These are phyloP conservation scores for Magnusiomyces suaveolens DNA, from an alignment of 1,139 yeast species.

Conservation along the genomic window DNA sequence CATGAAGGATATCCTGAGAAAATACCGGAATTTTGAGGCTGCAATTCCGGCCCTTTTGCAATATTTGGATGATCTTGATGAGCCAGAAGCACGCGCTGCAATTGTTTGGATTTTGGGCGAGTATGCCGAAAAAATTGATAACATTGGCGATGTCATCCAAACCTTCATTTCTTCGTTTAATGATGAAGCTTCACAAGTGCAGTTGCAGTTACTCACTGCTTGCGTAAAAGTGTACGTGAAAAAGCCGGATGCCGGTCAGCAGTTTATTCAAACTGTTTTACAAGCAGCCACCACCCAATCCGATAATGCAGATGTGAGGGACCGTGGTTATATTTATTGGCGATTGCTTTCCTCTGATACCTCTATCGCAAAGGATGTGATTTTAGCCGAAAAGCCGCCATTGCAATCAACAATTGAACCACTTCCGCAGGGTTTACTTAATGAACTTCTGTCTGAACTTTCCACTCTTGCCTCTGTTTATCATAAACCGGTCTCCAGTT, in stretches of 20 bases:
- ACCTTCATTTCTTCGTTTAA: conserved; percentile 52
- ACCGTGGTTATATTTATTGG: conserved; percentile 92
- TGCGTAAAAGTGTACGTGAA: conserved; percentile 64
- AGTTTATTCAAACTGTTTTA: conserved; percentile 57
- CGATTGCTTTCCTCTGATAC: conserved; percentile 66
- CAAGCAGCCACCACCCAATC: conserved; percentile 71
- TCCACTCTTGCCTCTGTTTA: conserved; percentile 84
- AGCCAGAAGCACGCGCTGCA: conserved; percentile 59
- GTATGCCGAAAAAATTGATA: conserved; percentile 65
- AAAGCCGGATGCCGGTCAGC: conserved; percentile 38
- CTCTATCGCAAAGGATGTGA: conserved; percentile 40
- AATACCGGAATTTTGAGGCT: conserved; percentile 55
- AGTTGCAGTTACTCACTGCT: conserved; percentile 65
- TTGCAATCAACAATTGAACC: conserved; percentile 62
- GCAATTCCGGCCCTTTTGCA: conserved; percentile 62
- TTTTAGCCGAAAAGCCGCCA: conserved; percentile 57
- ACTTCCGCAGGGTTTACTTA: conserved; percentile 59
- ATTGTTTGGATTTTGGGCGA: conserved; percentile 87
- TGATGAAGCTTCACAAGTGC: conserved; percentile 68
- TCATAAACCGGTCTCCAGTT: conserved; percentile 70
- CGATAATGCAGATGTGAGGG: conserved; percentile 88
- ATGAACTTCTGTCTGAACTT: conserved; percentile 61
- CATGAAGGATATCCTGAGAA: conserved; percentile 65
- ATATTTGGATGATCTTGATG: conserved; percentile 49
- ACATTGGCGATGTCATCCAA: conserved; percentile 37